Evolutionary conservation across 129 eudicot species (phyloP).

Genomic region (Flaveria robusta): DNA sequence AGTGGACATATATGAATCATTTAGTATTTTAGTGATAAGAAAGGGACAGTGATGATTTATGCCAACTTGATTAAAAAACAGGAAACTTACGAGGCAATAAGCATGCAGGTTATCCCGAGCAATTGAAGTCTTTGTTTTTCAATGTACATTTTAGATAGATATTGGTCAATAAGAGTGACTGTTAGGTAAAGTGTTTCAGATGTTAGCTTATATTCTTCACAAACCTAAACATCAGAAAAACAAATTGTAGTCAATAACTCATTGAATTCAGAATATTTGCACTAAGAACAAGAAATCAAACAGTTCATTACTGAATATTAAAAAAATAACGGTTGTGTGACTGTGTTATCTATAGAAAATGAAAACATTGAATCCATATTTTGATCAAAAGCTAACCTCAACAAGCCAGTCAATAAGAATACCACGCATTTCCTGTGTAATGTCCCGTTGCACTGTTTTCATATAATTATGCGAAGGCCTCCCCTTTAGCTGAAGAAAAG

Average conservation of each 20-base stretch:
- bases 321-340: neutral
- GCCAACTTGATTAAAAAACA: neutral
- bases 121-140: conserved; percentile 87
- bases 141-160: conserved; percentile 64
- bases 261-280: neutral
- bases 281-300: conserved; percentile 9
- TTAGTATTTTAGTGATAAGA: neutral
- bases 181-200: conserved; percentile 91
- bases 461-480: conserved; percentile 71
- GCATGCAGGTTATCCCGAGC: conserved; percentile 97
- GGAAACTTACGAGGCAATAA: conserved; percentile 93
- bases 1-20: no score
- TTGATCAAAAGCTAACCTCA: conserved; percentile 62
- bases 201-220: conserved; percentile 76
- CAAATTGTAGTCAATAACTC: conserved; percentile 7
- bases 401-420: conserved; percentile 95
- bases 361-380: neutral
- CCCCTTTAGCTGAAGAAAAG: conserved; percentile 61
- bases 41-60: conserved; percentile 5
- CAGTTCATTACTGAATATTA: no score
- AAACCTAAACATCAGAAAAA: conserved; percentile 55
- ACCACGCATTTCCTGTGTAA: conserved; percentile 76
- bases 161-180: conserved; percentile 83
- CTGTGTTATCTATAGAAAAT: neutral
- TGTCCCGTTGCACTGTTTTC: conserved; percentile 76